Conservation (phyloP, 345 rosid species). For the Lagerstroemia speciosa region DNA sequence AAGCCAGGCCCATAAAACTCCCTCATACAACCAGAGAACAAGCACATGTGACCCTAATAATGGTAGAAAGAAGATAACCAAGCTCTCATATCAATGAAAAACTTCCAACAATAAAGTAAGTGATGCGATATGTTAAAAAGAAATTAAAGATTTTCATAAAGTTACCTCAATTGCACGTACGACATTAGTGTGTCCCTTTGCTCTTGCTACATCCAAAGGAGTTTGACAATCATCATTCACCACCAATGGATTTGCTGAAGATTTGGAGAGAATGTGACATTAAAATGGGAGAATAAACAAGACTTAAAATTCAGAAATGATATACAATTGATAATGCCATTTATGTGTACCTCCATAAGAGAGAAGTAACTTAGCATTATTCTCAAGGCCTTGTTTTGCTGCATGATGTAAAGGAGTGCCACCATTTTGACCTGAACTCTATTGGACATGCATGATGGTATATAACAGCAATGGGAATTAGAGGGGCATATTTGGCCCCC, state of each 20-base stretch:
- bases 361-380: slow-evolving; percentile 70
- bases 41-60: slow-evolving; percentile 58
- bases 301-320: not conserved
- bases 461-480: not conserved
- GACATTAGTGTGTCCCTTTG: slow-evolving; percentile 56
- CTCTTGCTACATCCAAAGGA: slow-evolving; percentile 84
- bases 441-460: not conserved
- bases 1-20: slow-evolving; percentile 82
- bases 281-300: not conserved
- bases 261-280: slow-evolving; percentile 3
- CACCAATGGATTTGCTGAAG: slow-evolving; percentile 70
- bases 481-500: not conserved
- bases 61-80: not conserved
- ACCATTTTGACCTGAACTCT: slow-evolving; percentile 51
- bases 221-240: slow-evolving; percentile 88
- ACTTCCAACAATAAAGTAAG: not conserved
- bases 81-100: not conserved
- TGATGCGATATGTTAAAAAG: no score
- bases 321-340: not conserved
- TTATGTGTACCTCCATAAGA: slow-evolving; percentile 53
- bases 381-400: slow-evolving; percentile 80
- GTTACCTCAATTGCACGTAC: slow-evolving; percentile 86
- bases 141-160: not conserved
- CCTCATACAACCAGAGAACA: slow-evolving; percentile 93
- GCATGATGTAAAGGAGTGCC: slow-evolving; percentile 99